Conservation (phyloP, 1,139 yeast genomes). For the Geotrichum citri-aurantii region DNA sequence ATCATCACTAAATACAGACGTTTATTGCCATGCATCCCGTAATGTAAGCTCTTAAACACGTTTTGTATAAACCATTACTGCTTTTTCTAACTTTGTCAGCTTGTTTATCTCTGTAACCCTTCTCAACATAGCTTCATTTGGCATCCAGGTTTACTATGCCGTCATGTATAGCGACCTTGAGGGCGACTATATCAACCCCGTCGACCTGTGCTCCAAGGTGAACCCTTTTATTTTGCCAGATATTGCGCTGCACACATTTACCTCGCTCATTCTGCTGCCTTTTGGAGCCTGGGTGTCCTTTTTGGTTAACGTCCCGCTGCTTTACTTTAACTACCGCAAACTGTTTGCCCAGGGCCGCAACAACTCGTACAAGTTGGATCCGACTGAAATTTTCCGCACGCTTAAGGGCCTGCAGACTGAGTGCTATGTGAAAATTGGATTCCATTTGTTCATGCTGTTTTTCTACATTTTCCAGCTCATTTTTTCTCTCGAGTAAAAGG, state of each 20-base stretch:
- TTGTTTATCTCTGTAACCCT: constrained; percentile 47
- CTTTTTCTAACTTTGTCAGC: constrained; percentile 2
- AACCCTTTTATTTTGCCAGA: constrained; percentile 77
- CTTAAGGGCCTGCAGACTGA: constrained; percentile 83
- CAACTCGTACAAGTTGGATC: constrained; percentile 78
- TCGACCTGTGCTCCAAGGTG: constrained; percentile 82
- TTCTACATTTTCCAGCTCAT: constrained; percentile 91
- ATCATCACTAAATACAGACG: not conserved
- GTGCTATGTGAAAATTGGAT: constrained; percentile 77
- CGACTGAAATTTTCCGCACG: constrained; percentile 92
- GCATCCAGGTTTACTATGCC: constrained; percentile 80
- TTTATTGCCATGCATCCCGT: not conserved
- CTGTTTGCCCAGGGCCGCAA: constrained; percentile 35
- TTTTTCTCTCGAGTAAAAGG: constrained; percentile 19
- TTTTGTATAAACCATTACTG: not conserved
- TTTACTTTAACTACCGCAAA: constrained; percentile 74
- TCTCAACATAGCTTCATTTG: constrained; percentile 73
- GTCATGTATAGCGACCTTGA: constrained; percentile 83
- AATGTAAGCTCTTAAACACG: not conserved
- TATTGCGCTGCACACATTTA: constrained; percentile 68
- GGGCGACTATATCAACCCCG: constrained; percentile 82
- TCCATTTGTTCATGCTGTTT: constrained; percentile 83
- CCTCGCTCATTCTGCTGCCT: constrained; percentile 60
- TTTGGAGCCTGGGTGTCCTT: constrained; percentile 88
- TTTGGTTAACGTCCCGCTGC: constrained; percentile 68